These are phyloP conservation scores for Populus hybrid DNA, from an alignment of 441 rosid species.

Conservation along the genomic window DNA sequence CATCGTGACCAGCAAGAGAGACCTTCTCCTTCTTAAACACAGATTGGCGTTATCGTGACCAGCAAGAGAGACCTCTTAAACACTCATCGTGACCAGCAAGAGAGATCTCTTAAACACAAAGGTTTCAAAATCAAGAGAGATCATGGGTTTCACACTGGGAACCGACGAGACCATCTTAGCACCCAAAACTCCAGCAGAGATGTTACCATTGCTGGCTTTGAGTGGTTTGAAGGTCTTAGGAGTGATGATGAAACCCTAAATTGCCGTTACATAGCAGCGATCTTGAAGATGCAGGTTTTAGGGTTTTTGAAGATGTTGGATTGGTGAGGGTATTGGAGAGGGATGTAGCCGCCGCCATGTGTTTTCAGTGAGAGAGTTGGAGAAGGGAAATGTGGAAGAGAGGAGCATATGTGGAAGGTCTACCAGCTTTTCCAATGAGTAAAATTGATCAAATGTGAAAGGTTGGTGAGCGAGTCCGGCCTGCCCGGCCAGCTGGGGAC, in stretches of 20 bases:
- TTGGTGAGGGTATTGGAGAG: background rate
- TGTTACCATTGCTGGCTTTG: background rate
- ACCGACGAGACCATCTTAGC: background rate
- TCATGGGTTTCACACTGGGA: background rate
- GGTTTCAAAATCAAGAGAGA: too few species aligned
- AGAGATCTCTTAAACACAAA: too few species aligned
- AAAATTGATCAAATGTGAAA: conserved; percentile 96
- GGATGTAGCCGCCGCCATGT: background rate
- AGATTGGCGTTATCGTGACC: too few species aligned
- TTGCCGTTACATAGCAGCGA: background rate
- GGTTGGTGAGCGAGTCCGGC: conserved; percentile 80
- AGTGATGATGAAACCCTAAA: background rate
- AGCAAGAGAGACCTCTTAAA: too few species aligned
- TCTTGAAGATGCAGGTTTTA: background rate
- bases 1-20: too few species aligned
- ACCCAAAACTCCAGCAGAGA: background rate
- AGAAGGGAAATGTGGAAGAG: background rate
- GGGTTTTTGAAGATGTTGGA: background rate
- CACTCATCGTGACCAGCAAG: too few species aligned
- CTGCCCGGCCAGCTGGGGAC: conserved; percentile 61
- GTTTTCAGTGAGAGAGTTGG: background rate
- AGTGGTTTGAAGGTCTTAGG: background rate
- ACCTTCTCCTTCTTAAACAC: too few species aligned
- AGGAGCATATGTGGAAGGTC: conserved; percentile 39
- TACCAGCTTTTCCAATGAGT: conserved; percentile 86